Evolutionary conservation across 2,329 filamentous ascomycete species (phyloP).

Genomic region (Pestalotiopsis sp.): DNA sequence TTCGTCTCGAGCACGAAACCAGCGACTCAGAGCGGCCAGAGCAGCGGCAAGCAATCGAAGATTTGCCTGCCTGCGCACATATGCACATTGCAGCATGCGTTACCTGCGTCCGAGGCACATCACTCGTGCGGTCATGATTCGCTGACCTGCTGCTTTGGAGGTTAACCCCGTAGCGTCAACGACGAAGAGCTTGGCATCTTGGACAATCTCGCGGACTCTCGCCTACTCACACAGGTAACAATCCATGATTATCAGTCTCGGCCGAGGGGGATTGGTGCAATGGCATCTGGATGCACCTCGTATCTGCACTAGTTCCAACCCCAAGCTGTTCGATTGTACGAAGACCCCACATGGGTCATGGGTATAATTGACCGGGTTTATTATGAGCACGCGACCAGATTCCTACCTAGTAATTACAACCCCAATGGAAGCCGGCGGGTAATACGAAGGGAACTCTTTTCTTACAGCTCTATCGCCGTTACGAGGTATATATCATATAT

Average conservation of each 20-base stretch:
- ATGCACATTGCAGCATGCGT: not conserved
- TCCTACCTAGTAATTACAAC: not conserved
- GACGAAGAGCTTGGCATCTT: not conserved
- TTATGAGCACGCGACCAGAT: not conserved
- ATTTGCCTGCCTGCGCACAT: not conserved
- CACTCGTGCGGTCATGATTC: not conserved
- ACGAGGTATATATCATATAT: not conserved
- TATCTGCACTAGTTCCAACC: not conserved
- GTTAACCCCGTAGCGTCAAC: not conserved
- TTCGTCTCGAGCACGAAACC: not conserved
- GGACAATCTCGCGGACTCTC: not conserved
- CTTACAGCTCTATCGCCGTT: not conserved
- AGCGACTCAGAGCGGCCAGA: not conserved
- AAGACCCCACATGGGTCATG: not conserved
- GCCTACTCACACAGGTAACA: not conserved
- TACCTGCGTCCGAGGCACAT: not conserved
- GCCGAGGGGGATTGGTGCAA: not conserved
- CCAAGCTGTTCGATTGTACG: not conserved
- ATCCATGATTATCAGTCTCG: not conserved
- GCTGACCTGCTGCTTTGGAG: constrained; percentile 1
- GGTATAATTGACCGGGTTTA: not conserved
- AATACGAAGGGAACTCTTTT: not conserved
- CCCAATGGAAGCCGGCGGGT: not conserved
- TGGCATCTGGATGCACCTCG: not conserved
- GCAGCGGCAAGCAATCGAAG: not conserved